Conservation (phyloP, 139 green algal species). For the Chlamydomonas incerta region DNA sequence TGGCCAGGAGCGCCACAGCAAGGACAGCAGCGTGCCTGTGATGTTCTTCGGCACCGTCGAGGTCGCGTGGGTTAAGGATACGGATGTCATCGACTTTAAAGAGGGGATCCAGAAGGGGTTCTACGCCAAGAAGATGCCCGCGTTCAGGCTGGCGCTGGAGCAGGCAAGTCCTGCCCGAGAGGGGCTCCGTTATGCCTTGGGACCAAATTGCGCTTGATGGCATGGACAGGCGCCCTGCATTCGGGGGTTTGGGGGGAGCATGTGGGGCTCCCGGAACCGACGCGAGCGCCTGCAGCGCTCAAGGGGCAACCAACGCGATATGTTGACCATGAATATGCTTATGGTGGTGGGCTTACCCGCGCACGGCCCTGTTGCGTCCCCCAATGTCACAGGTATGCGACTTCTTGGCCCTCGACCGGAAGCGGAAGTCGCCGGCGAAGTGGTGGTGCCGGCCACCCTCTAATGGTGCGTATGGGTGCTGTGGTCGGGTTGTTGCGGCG, state of each 20-base stretch:
- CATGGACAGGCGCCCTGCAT: no score
- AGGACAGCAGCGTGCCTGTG: slow-evolving; percentile 50
- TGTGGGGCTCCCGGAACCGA: no score
- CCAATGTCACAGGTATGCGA: slow-evolving; percentile 56
- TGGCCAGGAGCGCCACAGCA: slow-evolving; percentile 46
- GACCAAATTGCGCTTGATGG: not conserved
- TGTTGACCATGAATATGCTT: no score
- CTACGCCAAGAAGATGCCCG: slow-evolving; percentile 60
- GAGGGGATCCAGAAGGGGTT: slow-evolving; percentile 61
- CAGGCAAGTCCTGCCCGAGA: slow-evolving; percentile 18
- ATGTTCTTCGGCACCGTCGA: slow-evolving; percentile 88
- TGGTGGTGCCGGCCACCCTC: slow-evolving; percentile 73
- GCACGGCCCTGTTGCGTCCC: no score
- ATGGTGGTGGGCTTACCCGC: no score
- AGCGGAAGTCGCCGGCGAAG: slow-evolving; percentile 59
- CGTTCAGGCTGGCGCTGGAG: slow-evolving; percentile 55
- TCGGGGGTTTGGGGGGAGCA: no score
- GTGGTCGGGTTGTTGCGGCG: no score
- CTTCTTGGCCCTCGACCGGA: slow-evolving; percentile 59
- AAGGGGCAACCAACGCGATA: no score
- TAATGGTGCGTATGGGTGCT: slow-evolving; percentile 13
- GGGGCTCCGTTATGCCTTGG: not conserved
- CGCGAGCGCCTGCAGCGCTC: no score
- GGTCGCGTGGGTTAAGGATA: slow-evolving; percentile 72
- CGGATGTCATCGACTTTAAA: slow-evolving; percentile 57